Evolutionary conservation across 176 grass and related monocot genomes (phyloP).

Genomic region (Alloteropsis semialata): DNA sequence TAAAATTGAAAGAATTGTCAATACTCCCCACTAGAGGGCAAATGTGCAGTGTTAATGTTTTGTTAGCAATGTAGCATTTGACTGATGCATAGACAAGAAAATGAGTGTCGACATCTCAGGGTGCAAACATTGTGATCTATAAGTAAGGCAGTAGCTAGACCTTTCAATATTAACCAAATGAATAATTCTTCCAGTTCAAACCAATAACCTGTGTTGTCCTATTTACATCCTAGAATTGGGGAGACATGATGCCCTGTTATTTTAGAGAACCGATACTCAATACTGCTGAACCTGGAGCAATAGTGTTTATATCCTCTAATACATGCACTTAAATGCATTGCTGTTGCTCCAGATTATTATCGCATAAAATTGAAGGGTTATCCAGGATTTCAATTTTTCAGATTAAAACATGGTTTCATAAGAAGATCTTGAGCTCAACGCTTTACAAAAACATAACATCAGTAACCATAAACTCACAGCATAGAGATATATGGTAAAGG

Average conservation of each 20-base stretch:
- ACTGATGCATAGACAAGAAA: background rate
- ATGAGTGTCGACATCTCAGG: background rate
- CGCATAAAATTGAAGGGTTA: background rate
- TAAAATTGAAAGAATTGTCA: constrained; percentile 32
- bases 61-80: background rate
- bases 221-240: background rate
- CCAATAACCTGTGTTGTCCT: background rate
- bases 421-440: constrained; percentile 3
- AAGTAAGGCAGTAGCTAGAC: background rate
- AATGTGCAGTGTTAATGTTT: background rate
- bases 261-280: background rate
- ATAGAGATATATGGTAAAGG: background rate
- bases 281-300: background rate
- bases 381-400: background rate
- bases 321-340: background rate
- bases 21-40: constrained; percentile 1
- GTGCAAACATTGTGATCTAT: background rate
- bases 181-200: background rate
- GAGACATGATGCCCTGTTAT: background rate
- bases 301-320: background rate
- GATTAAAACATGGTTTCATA: background rate
- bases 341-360: background rate
- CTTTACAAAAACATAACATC: background rate
- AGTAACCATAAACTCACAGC: background rate
- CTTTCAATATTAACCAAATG: background rate